Conservation (phyloP, 495 filamentous ascomycete species). For the Talaromyces ruber region DNA sequence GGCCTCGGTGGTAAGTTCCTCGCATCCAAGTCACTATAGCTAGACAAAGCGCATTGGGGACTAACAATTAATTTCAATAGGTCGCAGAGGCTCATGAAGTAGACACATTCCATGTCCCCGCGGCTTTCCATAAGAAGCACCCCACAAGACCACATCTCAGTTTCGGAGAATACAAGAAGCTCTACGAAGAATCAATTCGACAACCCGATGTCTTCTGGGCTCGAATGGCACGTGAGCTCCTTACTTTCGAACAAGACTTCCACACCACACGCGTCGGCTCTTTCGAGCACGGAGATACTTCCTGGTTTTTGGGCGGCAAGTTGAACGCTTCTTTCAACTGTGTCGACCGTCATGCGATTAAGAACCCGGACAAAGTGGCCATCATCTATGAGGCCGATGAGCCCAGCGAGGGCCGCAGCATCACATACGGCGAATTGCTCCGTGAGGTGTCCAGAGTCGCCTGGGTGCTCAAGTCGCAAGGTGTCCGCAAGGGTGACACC, state of each 20-base stretch:
- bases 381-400: conserved; percentile 99
- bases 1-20: conserved; percentile 53
- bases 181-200: conserved; percentile 95
- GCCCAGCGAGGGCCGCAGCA: conserved; percentile 72
- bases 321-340: conserved; percentile 97
- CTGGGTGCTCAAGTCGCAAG: conserved; percentile 83
- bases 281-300: conserved; percentile 71
- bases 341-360: conserved; percentile 90
- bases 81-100: conserved; percentile 73
- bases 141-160: conserved; percentile 58
- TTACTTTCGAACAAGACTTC: conserved; percentile 88
- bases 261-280: conserved; percentile 78
- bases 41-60: background rate
- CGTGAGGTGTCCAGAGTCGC: conserved; percentile 83
- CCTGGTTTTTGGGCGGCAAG: conserved; percentile 91
- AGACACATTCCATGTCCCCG: conserved; percentile 66
- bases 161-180: conserved; percentile 79
- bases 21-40: background rate
- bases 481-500: conserved; percentile 95
- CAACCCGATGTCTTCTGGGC: conserved; percentile 90
- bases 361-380: conserved; percentile 82
- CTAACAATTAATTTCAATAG: conserved; percentile 10
- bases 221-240: conserved; percentile 72
- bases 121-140: conserved; percentile 61
- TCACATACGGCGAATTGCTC: conserved; percentile 91